phyloP scores from a whole-genome alignment of 176 grass and related monocot species.

The Neostapfia colusana region DNA sequence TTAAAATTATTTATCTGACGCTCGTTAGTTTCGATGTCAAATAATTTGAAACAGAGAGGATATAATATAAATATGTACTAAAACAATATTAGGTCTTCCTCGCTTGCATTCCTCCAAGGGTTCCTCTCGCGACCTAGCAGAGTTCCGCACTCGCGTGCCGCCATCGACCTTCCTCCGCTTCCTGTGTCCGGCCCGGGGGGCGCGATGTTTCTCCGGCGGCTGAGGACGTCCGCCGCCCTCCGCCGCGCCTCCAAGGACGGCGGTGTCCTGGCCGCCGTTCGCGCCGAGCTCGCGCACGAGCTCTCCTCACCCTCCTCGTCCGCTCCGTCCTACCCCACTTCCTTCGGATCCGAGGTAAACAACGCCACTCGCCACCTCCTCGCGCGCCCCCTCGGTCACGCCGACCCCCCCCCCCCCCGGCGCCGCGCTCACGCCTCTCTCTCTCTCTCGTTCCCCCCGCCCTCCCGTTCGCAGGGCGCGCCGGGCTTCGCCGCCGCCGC shows the following conservation, averaged over 20 bases:
- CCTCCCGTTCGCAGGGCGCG: slow-evolving; percentile 27
- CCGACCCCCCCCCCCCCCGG: neutral
- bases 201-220: slow-evolving; percentile 33
- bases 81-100: no score
- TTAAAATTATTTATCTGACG: no score
- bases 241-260: slow-evolving; percentile 37
- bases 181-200: neutral
- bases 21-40: no score
- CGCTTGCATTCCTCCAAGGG: no score
- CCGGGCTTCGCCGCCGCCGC: slow-evolving; percentile 45
- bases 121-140: no score
- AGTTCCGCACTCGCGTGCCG: no score
- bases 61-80: no score
- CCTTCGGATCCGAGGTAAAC: slow-evolving; percentile 35
- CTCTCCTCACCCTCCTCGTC: slow-evolving; percentile 31
- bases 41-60: no score
- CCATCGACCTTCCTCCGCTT: neutral
- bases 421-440: neutral
- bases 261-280: slow-evolving; percentile 51
- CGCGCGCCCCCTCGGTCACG: neutral
- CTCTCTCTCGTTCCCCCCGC: neutral
- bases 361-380: neutral
- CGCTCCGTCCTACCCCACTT: neutral
- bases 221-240: slow-evolving; percentile 40
- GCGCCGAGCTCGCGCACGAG: slow-evolving; percentile 62